These are phyloP conservation scores for Leccinum ochraceum DNA, from an alignment of 768 basidiomycete species.

Conservation along the genomic window DNA sequence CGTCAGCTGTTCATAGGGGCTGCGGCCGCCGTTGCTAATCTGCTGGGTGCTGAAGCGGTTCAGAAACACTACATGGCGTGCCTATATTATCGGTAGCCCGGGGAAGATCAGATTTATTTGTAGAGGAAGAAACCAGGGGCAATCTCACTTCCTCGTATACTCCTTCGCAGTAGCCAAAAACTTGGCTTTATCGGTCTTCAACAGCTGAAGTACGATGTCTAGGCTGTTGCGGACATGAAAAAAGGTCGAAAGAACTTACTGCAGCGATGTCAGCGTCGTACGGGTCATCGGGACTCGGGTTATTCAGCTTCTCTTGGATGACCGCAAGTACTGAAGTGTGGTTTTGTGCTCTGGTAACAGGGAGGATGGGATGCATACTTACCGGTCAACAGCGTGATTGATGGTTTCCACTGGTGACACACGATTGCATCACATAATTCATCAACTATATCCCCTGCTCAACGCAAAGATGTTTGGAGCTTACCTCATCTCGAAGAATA, in stretches of 20 bases:
- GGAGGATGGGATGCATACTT: constrained; percentile 18
- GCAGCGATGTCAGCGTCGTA: constrained; percentile 87
- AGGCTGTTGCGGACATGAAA: neutral
- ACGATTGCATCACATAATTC: constrained; percentile 5
- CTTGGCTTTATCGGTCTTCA: constrained; percentile 76
- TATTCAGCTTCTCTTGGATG: constrained; percentile 84
- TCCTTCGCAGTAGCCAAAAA: constrained; percentile 81
- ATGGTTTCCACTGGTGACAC: constrained; percentile 75
- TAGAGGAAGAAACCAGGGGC: neutral
- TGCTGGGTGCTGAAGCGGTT: neutral
- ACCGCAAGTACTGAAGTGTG: constrained; percentile 60
- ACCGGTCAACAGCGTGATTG: constrained; percentile 73
- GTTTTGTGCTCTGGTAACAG: constrained; percentile 10
- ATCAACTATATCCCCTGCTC: constrained; percentile 7
- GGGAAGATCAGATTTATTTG: constrained; percentile 6
- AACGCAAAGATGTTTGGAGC: neutral
- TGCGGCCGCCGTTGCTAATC: neutral
- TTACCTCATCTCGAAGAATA: constrained; percentile 78
- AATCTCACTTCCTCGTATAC: constrained; percentile 75
- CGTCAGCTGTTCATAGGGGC: constrained; percentile 1
- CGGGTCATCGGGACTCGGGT: constrained; percentile 85
- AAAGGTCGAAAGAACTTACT: constrained; percentile 43
- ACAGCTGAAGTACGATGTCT: constrained; percentile 42
- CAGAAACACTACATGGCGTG: constrained; percentile 21
- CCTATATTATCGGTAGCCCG: constrained; percentile 8